phyloP scores from a whole-genome alignment of 2,329 filamentous ascomycete species.

The Alternaria ethzedia region DNA sequence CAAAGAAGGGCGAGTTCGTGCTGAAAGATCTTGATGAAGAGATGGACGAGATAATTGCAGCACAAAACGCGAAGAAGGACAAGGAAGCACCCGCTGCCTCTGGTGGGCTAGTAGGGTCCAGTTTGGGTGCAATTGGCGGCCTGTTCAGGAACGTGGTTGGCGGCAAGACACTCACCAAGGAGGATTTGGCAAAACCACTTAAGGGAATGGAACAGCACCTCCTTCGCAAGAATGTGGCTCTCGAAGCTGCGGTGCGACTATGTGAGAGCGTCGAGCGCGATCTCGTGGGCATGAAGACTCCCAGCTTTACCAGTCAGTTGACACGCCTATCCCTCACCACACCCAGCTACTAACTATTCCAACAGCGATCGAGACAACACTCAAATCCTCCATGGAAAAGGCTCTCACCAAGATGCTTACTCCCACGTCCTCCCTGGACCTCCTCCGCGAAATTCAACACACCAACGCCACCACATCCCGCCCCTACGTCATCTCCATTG shows the following conservation, averaged over 20 bases:
- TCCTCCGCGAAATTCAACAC: conserved; percentile 85
- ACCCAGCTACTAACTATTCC: conserved; percentile 13
- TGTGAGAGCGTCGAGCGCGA: conserved; percentile 92
- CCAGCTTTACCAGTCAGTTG: conserved; percentile 76
- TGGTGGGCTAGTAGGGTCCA: conserved; percentile 74
- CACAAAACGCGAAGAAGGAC: conserved; percentile 68
- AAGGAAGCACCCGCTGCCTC: conserved; percentile 29
- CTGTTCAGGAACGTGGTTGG: conserved; percentile 95
- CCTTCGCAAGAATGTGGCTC: conserved; percentile 92
- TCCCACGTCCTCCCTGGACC: conserved; percentile 90
- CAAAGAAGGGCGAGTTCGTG: conserved; percentile 88
- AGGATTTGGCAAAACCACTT: conserved; percentile 89
- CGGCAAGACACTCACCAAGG: conserved; percentile 87
- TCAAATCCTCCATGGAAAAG: conserved; percentile 86
- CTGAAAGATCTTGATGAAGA: conserved; percentile 93
- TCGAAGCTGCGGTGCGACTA: conserved; percentile 88
- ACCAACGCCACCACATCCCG: conserved; percentile 71
- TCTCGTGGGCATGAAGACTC: conserved; percentile 87
- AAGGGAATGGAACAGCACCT: conserved; percentile 97
- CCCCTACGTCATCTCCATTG: conserved; percentile 97
- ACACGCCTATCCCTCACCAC: background rate
- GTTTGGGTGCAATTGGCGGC: conserved; percentile 81
- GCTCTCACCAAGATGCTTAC: conserved; percentile 95
- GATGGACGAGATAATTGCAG: conserved; percentile 85
- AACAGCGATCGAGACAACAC: conserved; percentile 75